Evolutionary conservation across 1,284 basidiomycete species (phyloP).

Genomic region (Termitomyces sp.): DNA sequence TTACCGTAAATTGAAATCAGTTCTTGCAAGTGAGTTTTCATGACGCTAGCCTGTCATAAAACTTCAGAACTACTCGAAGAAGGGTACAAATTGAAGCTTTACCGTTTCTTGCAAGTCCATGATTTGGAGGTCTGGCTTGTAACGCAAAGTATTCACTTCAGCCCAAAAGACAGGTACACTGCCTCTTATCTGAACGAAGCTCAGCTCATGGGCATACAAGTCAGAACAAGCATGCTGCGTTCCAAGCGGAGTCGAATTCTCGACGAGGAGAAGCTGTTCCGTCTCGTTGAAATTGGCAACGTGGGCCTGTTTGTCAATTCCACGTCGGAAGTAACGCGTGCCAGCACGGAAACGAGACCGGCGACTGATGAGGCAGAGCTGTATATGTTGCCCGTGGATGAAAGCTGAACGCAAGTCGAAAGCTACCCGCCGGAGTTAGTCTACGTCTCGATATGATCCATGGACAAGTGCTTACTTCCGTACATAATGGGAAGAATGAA

Average conservation of each 20-base stretch:
- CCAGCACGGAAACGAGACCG: slow-evolving; percentile 93
- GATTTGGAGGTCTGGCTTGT: slow-evolving; percentile 95
- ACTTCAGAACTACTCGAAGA: slow-evolving; percentile 7
- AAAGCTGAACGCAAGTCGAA: slow-evolving; percentile 81
- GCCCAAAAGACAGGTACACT: slow-evolving; percentile 96
- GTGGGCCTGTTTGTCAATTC: slow-evolving; percentile 80
- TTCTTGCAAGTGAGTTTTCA: slow-evolving; percentile 72
- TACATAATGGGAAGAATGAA: slow-evolving; percentile 92
- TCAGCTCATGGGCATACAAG: slow-evolving; percentile 59
- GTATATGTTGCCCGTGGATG: slow-evolving; percentile 78
- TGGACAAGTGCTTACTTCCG: slow-evolving; percentile 57
- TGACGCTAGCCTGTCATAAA: slow-evolving; percentile 56
- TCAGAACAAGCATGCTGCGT: slow-evolving; percentile 37
- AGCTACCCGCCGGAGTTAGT: slow-evolving; percentile 42
- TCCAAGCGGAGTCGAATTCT: slow-evolving; percentile 44
- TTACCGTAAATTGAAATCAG: slow-evolving; percentile 78
- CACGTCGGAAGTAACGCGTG: slow-evolving; percentile 95
- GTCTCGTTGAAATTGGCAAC: slow-evolving; percentile 95
- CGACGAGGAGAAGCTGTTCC: slow-evolving; percentile 85
- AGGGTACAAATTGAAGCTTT: slow-evolving; percentile 20
- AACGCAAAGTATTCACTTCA: slow-evolving; percentile 93
- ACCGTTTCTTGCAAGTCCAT: slow-evolving; percentile 90
- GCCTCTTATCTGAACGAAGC: slow-evolving; percentile 92
- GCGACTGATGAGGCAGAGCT: slow-evolving; percentile 87
- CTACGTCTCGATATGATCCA: slow-evolving; percentile 22